Base-by-base conservation (phyloP, 2,329 filamentous ascomycete species). In the Fusarium zealandicum region DNA sequence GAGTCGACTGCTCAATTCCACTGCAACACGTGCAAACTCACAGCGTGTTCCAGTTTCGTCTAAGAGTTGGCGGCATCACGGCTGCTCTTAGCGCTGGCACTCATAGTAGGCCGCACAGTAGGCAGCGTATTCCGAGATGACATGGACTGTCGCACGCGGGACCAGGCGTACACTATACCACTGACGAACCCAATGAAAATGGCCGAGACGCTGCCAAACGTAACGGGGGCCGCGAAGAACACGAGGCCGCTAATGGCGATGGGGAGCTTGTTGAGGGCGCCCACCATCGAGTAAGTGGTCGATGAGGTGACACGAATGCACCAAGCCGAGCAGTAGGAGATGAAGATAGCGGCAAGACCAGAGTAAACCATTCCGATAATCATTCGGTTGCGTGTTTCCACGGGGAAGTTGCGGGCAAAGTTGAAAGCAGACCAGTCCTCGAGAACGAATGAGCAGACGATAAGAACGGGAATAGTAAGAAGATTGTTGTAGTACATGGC, bases 401-500 rank as follows among this genome's bases (percentile, higher is more conserved):
- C 67, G 3, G 95, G 95, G 80, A 99, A 99, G 82, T 98, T 98
- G 75, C 83, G 86, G 65, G 80, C 76, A 66, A 99, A 78, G 78
- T 99, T 99, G 57, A 82, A 82, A 43, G 84, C 79, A 6, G 93
- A 96, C 95, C 95, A 99, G 78, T 98, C 91, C 75, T 99, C 95
- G 64, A 89, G 79, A 61, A 96, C 68, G 46, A 97, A 79, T 28
- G 93, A 96, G 73, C 88, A 87, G 67, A 92, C 73, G 52, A 98
- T 76, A 45, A 99, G 86, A 69, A 98, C 89, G 22, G 95, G 95
- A 61, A 99, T 96, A 51, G 93, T 96, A 64, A 99, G 86, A 40
- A 98, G 84, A 77, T 99, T 98, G 85, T 99, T 99, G 83, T 99
- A 99, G 80, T 95, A 98, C 95, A 98, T 99, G 71, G 93, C 93